Base-by-base conservation (phyloP, 2,329 filamentous ascomycete species). In the Botrytis hyacinthi region DNA sequence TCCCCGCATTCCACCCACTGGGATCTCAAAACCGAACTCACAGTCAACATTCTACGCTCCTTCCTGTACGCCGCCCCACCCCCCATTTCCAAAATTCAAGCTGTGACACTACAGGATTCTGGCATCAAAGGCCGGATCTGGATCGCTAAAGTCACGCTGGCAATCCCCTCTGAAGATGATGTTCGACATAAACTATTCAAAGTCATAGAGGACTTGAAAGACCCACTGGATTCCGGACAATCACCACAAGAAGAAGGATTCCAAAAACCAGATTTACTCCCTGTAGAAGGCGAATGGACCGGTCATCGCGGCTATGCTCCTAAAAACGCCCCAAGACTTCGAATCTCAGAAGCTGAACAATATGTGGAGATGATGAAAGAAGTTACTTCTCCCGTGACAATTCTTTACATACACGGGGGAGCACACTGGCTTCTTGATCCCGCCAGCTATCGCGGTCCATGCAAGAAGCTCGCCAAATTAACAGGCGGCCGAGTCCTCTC, bases 101-200 rank as follows among this genome's bases (percentile, higher is more conserved):
- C 83, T 59, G 77, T 88, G 22, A 87, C 88, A 1, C 83, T 88
- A 61, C 88, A 85, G 73, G 91, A 92, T 71, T 87, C 87, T 0
- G 89, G 89, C 0, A 85, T 97, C 79, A 94, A 93, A 80, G 94
- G 94, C 6, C 88, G 88, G 62, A 89, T 96, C 76, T 98, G 95
- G 95, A 86, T 97, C 37, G 91, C 90, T 78, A 92, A 89, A 72
- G 90, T 92, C 60, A 88, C 87, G 0, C 83, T 93, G 26, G 87
- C 89, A 0, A 83, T 84, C 3, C 92, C 91, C 0, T 86, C 83
- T 59, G 73, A 88, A 84, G 81, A 86, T 80, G 78, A 88, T 85
- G 80, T 91, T 26, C 83, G 87, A 26, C 86, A 91, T 62, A 84
- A 86, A 1, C 79, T 94, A 40, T 84, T 90, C 76, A 82, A 83